These are phyloP conservation scores for Pseudonectria buxi DNA, from an alignment of 2,329 filamentous ascomycete species.

Conservation along the genomic window DNA sequence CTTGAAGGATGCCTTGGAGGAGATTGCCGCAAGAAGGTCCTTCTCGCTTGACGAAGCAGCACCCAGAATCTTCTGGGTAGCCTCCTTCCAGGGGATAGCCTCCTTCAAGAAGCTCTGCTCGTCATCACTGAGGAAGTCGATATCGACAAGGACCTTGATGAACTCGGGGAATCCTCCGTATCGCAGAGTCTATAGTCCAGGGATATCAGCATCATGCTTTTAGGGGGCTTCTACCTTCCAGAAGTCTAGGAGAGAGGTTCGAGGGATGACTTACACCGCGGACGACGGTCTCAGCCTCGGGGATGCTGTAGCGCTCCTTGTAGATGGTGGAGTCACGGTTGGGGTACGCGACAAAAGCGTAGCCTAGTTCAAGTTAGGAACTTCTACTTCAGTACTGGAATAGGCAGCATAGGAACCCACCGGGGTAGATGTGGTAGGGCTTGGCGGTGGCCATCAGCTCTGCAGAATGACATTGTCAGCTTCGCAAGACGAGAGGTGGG, in stretches of 20 bases:
- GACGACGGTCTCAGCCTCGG: constrained; percentile 84
- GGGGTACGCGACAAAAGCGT: constrained; percentile 83
- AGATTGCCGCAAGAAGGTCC: constrained; percentile 67
- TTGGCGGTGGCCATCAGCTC: constrained; percentile 84
- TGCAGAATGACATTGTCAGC: constrained; percentile 21
- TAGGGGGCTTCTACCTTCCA: not conserved
- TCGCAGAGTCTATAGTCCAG: constrained; percentile 55
- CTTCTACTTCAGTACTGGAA: too few relatives aligned
- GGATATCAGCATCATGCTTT: not conserved
- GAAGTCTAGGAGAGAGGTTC: not conserved
- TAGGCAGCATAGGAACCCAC: too few relatives aligned
- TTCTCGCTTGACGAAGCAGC: constrained; percentile 58
- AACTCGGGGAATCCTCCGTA: constrained; percentile 90
- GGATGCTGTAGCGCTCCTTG: constrained; percentile 84
- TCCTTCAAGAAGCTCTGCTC: constrained; percentile 58
- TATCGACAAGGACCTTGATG: constrained; percentile 78
- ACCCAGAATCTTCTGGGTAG: constrained; percentile 69
- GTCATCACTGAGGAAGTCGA: constrained; percentile 77
- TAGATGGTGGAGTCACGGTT: constrained; percentile 88
- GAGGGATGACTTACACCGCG: constrained; percentile 37
- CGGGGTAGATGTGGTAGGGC: constrained; percentile 82
- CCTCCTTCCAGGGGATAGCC: constrained; percentile 74
- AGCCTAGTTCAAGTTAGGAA: constrained; percentile 85
- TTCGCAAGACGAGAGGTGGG: not conserved
- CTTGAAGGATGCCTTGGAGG: constrained; percentile 51